phyloP scores from a whole-genome alignment of 305 asterid species.

The Coffea humblotiana region DNA sequence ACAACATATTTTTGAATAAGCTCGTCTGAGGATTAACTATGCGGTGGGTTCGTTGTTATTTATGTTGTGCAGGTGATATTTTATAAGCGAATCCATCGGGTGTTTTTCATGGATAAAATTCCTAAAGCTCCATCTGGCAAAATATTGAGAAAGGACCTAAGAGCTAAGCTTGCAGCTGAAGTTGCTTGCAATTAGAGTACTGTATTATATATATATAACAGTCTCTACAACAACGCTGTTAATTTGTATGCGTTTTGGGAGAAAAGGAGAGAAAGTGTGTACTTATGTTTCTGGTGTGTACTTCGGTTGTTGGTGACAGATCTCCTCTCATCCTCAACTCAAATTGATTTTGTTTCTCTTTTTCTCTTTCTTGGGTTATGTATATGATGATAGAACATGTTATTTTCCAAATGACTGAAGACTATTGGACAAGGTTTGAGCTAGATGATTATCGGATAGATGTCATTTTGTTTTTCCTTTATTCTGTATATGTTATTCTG shows the following conservation, averaged over 20 bases:
- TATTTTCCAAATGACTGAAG: neutral
- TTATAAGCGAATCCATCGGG: slow-evolving; percentile 55
- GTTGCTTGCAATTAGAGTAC: slow-evolving; percentile 6
- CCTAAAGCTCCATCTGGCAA: slow-evolving; percentile 72
- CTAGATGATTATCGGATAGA: neutral
- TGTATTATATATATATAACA: neutral
- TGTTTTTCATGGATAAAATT: slow-evolving; percentile 41
- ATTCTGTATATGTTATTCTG: neutral
- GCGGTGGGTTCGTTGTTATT: neutral
- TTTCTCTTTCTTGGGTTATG: neutral
- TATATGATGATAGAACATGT: neutral
- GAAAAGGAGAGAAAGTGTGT: neutral
- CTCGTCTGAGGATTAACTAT: neutral
- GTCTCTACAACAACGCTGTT: neutral
- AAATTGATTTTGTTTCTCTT: neutral
- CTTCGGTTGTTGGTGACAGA: neutral
- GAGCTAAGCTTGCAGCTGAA: slow-evolving; percentile 34
- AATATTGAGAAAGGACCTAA: slow-evolving; percentile 48
- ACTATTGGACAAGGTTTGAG: neutral
- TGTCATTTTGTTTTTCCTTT: neutral
- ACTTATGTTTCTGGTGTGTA: neutral
- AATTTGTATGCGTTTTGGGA: neutral
- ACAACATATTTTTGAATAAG: no score
- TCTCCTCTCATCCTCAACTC: neutral
- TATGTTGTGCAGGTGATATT: slow-evolving; percentile 48